Conservation (phyloP, 1,284 basidiomycete species). For the Cryptococcus wingfieldii region DNA sequence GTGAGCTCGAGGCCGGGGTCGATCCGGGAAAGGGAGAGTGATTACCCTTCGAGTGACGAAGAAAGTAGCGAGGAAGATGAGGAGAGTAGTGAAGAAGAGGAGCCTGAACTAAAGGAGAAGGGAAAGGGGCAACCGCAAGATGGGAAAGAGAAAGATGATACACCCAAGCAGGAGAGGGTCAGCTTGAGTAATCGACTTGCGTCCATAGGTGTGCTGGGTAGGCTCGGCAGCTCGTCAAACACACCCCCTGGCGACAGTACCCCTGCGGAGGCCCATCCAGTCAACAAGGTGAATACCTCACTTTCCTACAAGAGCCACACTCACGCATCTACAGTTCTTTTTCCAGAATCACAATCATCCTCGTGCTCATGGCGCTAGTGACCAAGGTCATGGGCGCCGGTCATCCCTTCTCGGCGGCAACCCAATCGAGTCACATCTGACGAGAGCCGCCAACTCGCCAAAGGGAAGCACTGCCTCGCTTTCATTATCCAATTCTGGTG, state of each 20-base stretch:
- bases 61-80: constrained; percentile 50
- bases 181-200: constrained; percentile 72
- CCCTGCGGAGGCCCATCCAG: constrained; percentile 26
- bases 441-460: constrained; percentile 10
- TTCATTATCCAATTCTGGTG: constrained; percentile 2
- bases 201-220: constrained; percentile 56
- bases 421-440: constrained; percentile 4
- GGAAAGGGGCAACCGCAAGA: constrained; percentile 1
- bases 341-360: constrained; percentile 6
- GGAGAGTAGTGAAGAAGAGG: constrained; percentile 6
- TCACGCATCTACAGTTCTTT: constrained; percentile 35
- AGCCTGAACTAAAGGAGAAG: constrained; percentile 46
- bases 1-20: constrained; percentile 43
- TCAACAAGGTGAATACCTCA: too few species aligned
- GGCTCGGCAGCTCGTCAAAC: constrained; percentile 19
- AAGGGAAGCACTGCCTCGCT: constrained; percentile 18
- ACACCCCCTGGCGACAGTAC: constrained; percentile 40
- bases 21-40: constrained; percentile 53
- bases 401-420: constrained; percentile 19
- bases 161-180: constrained; percentile 20
- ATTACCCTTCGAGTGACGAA: constrained; percentile 53
- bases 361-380: neutral
- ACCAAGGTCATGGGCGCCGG: constrained; percentile 15
- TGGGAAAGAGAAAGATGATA: constrained; percentile 50
- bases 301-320: too few species aligned